Base-by-base conservation (phyloP, 495 filamentous ascomycete species). In the Immersiella caudata region DNA sequence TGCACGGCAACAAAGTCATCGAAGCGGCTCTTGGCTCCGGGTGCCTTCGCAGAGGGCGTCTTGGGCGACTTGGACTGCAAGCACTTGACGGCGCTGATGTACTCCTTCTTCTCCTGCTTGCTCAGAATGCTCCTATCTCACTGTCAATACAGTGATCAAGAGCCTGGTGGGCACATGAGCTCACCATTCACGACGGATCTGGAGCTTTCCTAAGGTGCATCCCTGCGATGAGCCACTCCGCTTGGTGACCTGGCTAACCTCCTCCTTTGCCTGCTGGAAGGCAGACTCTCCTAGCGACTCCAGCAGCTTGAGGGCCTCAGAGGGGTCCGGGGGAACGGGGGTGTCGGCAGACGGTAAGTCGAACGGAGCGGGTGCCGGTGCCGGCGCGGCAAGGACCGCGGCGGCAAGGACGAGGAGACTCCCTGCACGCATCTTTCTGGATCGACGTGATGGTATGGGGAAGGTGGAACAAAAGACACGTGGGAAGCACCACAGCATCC, bases 1-100 rank as follows among this genome's bases (percentile, higher is more conserved):
- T 92, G 90, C 7, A 82, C 82, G 11, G 82, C 87, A 26, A 88
- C 81, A 68, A 92, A 91, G 72, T 92, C 89, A 77, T 92, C 90
- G 66, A 84, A 89, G 24, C 86, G 79, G 20, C 60, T 67, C 35
- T 69, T 71, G 12, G 73, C 69, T 2, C 77, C 78, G 22, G 77
- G 76, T 6, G 65, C 75, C 22, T 64, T 21, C 4, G 71, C 60
- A 2, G 76, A 49, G 18, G 82, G 81, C 0, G 81, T 84, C 24
- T 70, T 82, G 1, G 85, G 70, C 0, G 87, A 83, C 68, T 82
- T 75, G 7, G 67, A 69, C 68, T 85, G 81, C 11, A 92, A 68
- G 72, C 90, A 92, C 52, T 84, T 78, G 8, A 91, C 84, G 2
- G 89, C 87, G 27, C 81, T 69, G 65, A 87, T 90, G 68, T 88